Evolutionary conservation across 371 early-diverging fungal species (phyloP).

Genomic region (Mortierella sp.): DNA sequence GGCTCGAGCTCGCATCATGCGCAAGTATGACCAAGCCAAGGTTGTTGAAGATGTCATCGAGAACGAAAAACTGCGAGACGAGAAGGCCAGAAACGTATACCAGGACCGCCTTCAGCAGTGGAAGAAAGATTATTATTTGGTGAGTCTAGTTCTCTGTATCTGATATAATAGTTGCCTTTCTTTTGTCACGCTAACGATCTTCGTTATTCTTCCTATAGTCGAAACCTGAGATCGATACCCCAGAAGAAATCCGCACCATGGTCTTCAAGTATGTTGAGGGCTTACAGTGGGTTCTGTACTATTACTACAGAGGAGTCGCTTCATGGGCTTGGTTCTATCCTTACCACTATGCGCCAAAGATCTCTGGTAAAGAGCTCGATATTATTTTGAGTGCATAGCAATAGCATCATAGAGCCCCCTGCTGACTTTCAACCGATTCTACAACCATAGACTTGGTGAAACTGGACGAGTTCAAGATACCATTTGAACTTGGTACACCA

Average conservation of each 20-base stretch:
- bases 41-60: conserved; percentile 73
- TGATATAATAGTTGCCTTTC: neutral
- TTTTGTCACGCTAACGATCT: neutral
- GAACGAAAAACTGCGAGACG: conserved; percentile 58
- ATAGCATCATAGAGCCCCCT: neutral
- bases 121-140: conserved; percentile 81
- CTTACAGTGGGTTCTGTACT: conserved; percentile 97
- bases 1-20: conserved; percentile 76
- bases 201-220: conserved; percentile 52
- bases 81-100: conserved; percentile 67
- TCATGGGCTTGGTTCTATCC: conserved; percentile 99
- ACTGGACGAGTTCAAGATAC: conserved; percentile 67
- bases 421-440: neutral
- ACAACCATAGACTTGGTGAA: conserved; percentile 63
- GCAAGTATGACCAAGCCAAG: conserved; percentile 74
- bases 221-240: conserved; percentile 76
- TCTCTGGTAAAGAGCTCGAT: conserved; percentile 77
- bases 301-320: conserved; percentile 96
- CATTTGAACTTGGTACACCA: conserved; percentile 89
- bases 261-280: conserved; percentile 91
- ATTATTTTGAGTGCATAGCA: neutral
- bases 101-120: conserved; percentile 71
- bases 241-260: conserved; percentile 70
- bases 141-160: conserved; percentile 26
- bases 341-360: conserved; percentile 98